Evolutionary conservation across 768 basidiomycete genomes (phyloP), one percentile per base, ranked within the genome.

Genomic region (Suillus bovinus): DNA sequence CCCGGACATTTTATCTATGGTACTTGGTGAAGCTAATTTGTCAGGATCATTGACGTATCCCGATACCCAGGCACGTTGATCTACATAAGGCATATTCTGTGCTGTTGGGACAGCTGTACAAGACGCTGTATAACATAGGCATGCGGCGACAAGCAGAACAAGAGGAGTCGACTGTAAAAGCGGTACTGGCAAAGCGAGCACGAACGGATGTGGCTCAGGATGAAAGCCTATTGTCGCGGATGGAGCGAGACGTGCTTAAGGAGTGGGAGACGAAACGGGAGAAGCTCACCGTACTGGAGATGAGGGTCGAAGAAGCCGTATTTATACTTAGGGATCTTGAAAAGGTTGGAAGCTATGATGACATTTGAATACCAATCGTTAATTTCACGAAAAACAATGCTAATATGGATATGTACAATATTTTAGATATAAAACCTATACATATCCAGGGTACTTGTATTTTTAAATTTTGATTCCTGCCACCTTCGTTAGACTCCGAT

Each of bases 1-100:
- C 89, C 0, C 83, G 94, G 29, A 95, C 90, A 54, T 92, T 94
- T 73, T 98, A 93, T 77, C 85, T 98, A 36, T 99, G 96, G 96
- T 94, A 63, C 36, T 80, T 67, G 36, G 10, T 4, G 41, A 56
- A 56, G 29, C 22, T 34, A 22, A 33, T 17, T 20, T 55, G 31
- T 8, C 14, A 20, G 24, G 24, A 55, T 49, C 8, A 33, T 47
- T 33, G 17, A 66, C 49, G 47, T 14, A 27, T 67, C 59, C 44
- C 66, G 62, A 24, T 69, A 47, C 69, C 67, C 61, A 97, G 96
- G 96, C 89, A 90, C 73, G 90, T 97, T 58, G 94, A 98, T 76
- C 81, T 93, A 10, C 79, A 84, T 39, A 91, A 94, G 71, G 91
- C 92, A 11, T 93, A 91, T 69, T 86, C 89, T 24, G 81, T 88